Conservation (phyloP, 2,329 filamentous ascomycete genomes). For the Colletotrichum sp. region DNA sequence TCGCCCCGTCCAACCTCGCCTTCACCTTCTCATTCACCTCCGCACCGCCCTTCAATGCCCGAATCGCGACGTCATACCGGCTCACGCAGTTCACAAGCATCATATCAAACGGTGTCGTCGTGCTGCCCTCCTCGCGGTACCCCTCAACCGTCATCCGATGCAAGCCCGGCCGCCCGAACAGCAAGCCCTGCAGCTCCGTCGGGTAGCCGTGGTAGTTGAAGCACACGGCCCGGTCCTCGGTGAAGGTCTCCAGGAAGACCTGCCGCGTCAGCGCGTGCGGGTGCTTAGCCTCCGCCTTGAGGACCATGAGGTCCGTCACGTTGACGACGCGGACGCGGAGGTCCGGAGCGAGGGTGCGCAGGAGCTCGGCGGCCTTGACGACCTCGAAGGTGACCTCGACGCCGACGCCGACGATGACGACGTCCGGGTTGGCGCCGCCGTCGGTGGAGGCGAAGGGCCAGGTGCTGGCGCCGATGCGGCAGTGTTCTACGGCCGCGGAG, state of each 20-base stretch:
- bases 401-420: conserved; percentile 68
- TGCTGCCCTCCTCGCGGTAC: conserved; percentile 69
- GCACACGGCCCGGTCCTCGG: conserved; percentile 55
- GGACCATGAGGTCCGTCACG: conserved; percentile 69
- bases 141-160: conserved; percentile 60
- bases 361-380: conserved; percentile 61
- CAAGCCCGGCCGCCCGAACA: conserved; percentile 60
- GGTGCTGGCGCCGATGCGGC: conserved; percentile 60
- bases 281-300: conserved; percentile 58
- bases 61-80: conserved; percentile 61
- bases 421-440: conserved; percentile 59
- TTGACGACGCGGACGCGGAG: conserved; percentile 67
- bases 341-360: conserved; percentile 52
- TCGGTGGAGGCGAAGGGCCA: conserved; percentile 68
- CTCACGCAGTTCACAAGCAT: conserved; percentile 67
- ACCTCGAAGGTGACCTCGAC: conserved; percentile 71
- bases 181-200: conserved; percentile 62
- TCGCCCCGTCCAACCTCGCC: conserved; percentile 45
- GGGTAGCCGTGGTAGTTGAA: conserved; percentile 74
- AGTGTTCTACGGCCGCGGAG: conserved; percentile 65
- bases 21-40: conserved; percentile 51
- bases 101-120: conserved; percentile 74
- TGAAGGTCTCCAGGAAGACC: conserved; percentile 62
- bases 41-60: conserved; percentile 54
- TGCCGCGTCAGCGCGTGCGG: conserved; percentile 60